These are phyloP conservation scores for Miamiensis avidus DNA, from an alignment of 169 alveolate species.

Conservation along the genomic window DNA sequence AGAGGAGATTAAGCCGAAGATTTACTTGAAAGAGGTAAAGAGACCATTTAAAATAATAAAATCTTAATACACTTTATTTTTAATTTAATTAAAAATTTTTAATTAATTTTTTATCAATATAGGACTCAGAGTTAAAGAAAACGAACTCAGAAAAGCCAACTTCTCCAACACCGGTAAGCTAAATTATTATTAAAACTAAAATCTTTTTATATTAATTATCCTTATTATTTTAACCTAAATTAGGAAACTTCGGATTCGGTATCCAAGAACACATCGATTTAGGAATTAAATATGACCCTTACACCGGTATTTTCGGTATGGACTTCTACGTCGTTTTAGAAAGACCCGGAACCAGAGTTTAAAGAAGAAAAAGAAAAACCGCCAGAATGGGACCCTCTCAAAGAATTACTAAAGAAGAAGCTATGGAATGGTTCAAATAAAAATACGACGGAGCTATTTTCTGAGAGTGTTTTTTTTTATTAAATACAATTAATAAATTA, in stretches of 20 bases:
- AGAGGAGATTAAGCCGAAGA: conserved; percentile 99
- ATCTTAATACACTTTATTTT: too few species aligned
- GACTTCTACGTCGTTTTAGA: conserved; percentile 98
- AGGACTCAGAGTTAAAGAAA: conserved; percentile 97
- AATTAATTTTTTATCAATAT: too few species aligned
- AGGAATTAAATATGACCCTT: conserved; percentile 99
- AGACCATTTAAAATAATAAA: background rate
- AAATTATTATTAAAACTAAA: background rate
- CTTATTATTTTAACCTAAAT: conserved; percentile 17
- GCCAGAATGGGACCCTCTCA: conserved; percentile 94
- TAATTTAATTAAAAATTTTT: too few species aligned
- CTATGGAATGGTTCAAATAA: conserved; percentile 96
- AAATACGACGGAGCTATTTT: conserved; percentile 97
- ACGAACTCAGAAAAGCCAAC: conserved; percentile 96
- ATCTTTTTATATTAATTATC: conserved; percentile 1
- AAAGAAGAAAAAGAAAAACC: conserved; percentile 92
- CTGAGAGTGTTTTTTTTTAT: too few species aligned
- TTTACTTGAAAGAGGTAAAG: conserved; percentile 95
- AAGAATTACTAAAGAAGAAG: conserved; percentile 96
- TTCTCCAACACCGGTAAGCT: conserved; percentile 95
- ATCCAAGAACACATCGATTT: conserved; percentile 99
- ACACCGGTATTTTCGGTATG: conserved; percentile 99
- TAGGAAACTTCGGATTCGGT: conserved; percentile 98
- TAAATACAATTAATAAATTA: too few species aligned
- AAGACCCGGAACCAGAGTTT: conserved; percentile 99